Conservation (phyloP, 1,284 basidiomycete species). For the Pterulicium gracile region DNA sequence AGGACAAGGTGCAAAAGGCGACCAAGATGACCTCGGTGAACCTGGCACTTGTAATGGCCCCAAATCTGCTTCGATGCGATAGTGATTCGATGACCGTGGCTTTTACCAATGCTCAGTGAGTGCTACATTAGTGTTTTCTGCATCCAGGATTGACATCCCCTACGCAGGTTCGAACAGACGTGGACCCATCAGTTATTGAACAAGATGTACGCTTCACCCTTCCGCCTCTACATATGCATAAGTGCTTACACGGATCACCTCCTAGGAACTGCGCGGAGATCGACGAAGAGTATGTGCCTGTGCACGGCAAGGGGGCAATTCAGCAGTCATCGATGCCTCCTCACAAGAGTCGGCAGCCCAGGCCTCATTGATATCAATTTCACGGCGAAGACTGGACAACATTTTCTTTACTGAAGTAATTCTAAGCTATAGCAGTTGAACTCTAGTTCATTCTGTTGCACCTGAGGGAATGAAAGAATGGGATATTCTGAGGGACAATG, state of each 20-base stretch:
- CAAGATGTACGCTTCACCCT: neutral
- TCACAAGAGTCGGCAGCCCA: slow-evolving; percentile 38
- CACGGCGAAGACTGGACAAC: too few species aligned
- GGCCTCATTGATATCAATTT: too few species aligned
- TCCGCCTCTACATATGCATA: too few species aligned
- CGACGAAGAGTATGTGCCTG: slow-evolving; percentile 65
- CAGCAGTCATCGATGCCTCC: slow-evolving; percentile 24
- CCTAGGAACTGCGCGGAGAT: slow-evolving; percentile 67
- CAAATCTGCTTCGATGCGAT: slow-evolving; percentile 75
- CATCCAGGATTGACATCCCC: slow-evolving; percentile 9
- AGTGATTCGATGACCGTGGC: slow-evolving; percentile 78
- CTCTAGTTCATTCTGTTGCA: too few species aligned
- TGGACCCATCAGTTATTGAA: slow-evolving; percentile 74
- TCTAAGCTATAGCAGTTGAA: too few species aligned
- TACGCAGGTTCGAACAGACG: slow-evolving; percentile 69
- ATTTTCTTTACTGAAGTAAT: too few species aligned
- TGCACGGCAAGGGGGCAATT: slow-evolving; percentile 67
- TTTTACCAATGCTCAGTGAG: slow-evolving; percentile 81
- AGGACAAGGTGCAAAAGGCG: slow-evolving; percentile 53
- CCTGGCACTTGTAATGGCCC: slow-evolving; percentile 77
- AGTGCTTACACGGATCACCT: too few species aligned
- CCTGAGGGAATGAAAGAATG: too few species aligned
- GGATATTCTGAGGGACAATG: too few species aligned
- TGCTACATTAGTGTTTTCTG: slow-evolving; percentile 13
- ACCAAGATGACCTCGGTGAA: slow-evolving; percentile 86